These are phyloP conservation scores for Venturia pyrina DNA, from an alignment of 2,329 filamentous ascomycete species.

Conservation along the genomic window DNA sequence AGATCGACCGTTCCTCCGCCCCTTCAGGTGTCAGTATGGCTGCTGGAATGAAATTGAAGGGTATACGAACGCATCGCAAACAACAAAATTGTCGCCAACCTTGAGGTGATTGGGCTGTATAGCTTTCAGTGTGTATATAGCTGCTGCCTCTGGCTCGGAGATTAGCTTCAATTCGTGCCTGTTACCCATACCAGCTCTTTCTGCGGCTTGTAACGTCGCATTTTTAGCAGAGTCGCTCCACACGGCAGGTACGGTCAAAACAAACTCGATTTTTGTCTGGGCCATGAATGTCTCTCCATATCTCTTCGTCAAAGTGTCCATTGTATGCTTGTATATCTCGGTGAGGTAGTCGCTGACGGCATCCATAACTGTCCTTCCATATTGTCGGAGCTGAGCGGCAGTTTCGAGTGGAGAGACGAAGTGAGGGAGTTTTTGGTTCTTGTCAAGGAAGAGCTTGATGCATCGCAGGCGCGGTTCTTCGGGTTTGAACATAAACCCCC, in stretches of 20 bases:
- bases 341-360: conserved; percentile 72
- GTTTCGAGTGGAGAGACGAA: conserved; percentile 72
- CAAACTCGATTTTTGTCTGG: conserved; percentile 65
- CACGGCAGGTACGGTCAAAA: conserved; percentile 72
- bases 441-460: conserved; percentile 76
- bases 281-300: conserved; percentile 74
- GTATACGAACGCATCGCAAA: conserved; percentile 41
- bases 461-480: conserved; percentile 67
- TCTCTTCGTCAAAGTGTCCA: conserved; percentile 62
- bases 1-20: conserved; percentile 57
- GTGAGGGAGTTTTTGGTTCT: conserved; percentile 68
- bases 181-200: conserved; percentile 66
- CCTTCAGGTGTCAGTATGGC: conserved; percentile 8
- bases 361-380: conserved; percentile 67
- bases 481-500: conserved; percentile 75
- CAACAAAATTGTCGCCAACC: conserved; percentile 52
- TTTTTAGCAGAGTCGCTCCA: conserved; percentile 84
- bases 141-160: conserved; percentile 69
- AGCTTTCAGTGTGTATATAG: conserved; percentile 69
- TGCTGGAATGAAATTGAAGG: background rate
- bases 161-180: conserved; percentile 66
- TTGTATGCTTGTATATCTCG: conserved; percentile 66
- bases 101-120: conserved; percentile 67
- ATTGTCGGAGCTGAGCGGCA: conserved; percentile 62
- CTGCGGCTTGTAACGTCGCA: conserved; percentile 66